Percentiles rank a stretch among this genome's conserved stretches.
Conservation (phyloP, 2,329 filamentous ascomycete species). For the Rhytidhysteron rufulum region DNA sequence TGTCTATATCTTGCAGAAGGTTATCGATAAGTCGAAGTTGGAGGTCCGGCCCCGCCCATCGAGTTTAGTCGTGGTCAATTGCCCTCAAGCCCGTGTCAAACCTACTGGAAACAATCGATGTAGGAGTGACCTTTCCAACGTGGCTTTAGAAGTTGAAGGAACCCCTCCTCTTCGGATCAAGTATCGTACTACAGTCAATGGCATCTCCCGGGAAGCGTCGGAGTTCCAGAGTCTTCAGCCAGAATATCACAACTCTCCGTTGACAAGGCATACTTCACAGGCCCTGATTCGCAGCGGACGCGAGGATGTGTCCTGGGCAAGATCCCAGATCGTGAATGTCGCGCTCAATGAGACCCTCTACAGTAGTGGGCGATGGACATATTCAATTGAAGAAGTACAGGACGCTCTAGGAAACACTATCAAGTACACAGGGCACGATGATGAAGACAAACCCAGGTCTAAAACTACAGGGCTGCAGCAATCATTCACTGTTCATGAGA, state of each 20-base stretch:
- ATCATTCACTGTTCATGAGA: constrained; percentile 79
- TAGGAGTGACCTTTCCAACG: constrained; percentile 79
- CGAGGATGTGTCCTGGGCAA: constrained; percentile 77
- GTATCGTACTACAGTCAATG: constrained; percentile 85
- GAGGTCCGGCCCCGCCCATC: constrained; percentile 75
- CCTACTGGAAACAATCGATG: constrained; percentile 67
- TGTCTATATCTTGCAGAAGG: constrained; percentile 77
- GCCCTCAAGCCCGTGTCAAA: constrained; percentile 74
- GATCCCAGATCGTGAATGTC: constrained; percentile 69
- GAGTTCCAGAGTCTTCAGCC: constrained; percentile 86
- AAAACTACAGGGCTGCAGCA: constrained; percentile 66
- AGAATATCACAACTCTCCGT: constrained; percentile 75
- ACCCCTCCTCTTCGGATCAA: constrained; percentile 89
- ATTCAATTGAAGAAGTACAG: constrained; percentile 85
- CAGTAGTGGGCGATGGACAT: constrained; percentile 76
- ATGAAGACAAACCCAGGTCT: constrained; percentile 60
- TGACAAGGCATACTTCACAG: constrained; percentile 59
- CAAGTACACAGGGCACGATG: constrained; percentile 63
- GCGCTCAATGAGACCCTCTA: constrained; percentile 87
- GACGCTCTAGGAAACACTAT: constrained; percentile 87
- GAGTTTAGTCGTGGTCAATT: constrained; percentile 80
- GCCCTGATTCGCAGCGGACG: constrained; percentile 55
- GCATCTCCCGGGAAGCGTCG: constrained; percentile 76
- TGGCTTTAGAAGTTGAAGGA: constrained; percentile 78
- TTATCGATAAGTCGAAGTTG: constrained; percentile 89